A percentile compares a stretch with the other conserved stretches of the same genome.
phyloP scores from a whole-genome alignment of 73 alveolate genomes.

The Symbiodinium pilosum region DNA sequence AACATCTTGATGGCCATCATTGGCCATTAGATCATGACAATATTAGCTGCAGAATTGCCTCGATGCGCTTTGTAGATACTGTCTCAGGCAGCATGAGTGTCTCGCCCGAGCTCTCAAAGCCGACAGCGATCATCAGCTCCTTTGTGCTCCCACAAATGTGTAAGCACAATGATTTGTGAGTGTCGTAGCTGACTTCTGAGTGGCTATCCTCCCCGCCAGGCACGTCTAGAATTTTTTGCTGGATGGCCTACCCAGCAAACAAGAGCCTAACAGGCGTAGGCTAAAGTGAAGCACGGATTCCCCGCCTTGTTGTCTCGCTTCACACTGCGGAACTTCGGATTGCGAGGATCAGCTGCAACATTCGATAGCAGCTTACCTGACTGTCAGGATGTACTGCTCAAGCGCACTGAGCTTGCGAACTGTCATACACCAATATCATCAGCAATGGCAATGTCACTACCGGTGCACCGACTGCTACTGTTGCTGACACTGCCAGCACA shows the following conservation, averaged over 20 bases:
- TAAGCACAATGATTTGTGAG: not conserved
- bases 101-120: slow-evolving; percentile 25
- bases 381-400: not conserved
- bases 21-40: not conserved
- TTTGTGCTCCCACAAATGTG: not conserved
- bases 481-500: too few relatives aligned
- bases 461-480: too few relatives aligned
- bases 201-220: slow-evolving; percentile 83
- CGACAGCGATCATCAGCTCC: slow-evolving; percentile 72
- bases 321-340: slow-evolving; percentile 37
- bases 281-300: not conserved
- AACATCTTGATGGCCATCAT: too few relatives aligned
- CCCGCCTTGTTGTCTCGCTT: slow-evolving; percentile 42
- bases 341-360: slow-evolving; percentile 29
- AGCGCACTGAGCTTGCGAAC: too few relatives aligned
- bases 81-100: slow-evolving; percentile 18
- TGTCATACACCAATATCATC: too few relatives aligned
- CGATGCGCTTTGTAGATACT: slow-evolving; percentile 46
- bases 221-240: slow-evolving; percentile 45
- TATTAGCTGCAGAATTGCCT: slow-evolving; percentile 38
- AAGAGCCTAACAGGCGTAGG: not conserved
- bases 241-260: slow-evolving; percentile 42
- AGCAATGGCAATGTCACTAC: too few relatives aligned
- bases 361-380: slow-evolving; percentile 58
- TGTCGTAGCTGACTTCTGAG: too few relatives aligned